Percentiles rank a stretch among this genome's conserved stretches.
phyloP scores from a whole-genome alignment of 768 basidiomycete species.

The Pholiota microspora region DNA sequence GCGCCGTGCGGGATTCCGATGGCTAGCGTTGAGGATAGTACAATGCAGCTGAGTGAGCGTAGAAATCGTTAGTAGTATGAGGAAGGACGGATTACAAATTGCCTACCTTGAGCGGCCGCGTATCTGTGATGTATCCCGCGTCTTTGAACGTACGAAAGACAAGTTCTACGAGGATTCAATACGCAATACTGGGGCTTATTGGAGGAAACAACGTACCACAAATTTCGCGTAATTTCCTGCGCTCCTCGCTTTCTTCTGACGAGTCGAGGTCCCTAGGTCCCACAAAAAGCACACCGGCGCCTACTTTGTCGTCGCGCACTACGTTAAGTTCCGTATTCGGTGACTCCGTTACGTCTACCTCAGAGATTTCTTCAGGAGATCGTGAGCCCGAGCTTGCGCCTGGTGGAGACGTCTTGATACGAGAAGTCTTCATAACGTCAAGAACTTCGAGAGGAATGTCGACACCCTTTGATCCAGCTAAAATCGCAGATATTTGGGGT shows the following conservation, averaged over 20 bases:
- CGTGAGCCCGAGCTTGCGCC: too few species aligned
- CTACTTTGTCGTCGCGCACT: too few species aligned
- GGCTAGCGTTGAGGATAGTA: slow-evolving; percentile 47
- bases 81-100: not conserved
- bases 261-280: not conserved
- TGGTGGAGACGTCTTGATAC: too few species aligned
- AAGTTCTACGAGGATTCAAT: slow-evolving; percentile 32
- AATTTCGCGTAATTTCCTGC: slow-evolving; percentile 23
- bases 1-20: slow-evolving; percentile 36
- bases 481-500: too few species aligned
- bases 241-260: slow-evolving; percentile 4
- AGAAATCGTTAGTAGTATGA: not conserved
- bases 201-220: slow-evolving; percentile 23
- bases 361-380: too few species aligned
- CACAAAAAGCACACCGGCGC: too few species aligned
- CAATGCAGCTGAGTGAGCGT: slow-evolving; percentile 39
- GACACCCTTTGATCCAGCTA: too few species aligned
- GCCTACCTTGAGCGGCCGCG: slow-evolving; percentile 49
- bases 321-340: too few species aligned
- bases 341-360: too few species aligned
- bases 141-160: slow-evolving; percentile 37
- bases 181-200: not conserved
- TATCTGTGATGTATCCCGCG: slow-evolving; percentile 40
- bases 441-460: too few species aligned
- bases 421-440: too few species aligned